Evolutionary conservation across 805 yeast genomes (phyloP).

Genomic region (Lipomyces starkeyi): DNA sequence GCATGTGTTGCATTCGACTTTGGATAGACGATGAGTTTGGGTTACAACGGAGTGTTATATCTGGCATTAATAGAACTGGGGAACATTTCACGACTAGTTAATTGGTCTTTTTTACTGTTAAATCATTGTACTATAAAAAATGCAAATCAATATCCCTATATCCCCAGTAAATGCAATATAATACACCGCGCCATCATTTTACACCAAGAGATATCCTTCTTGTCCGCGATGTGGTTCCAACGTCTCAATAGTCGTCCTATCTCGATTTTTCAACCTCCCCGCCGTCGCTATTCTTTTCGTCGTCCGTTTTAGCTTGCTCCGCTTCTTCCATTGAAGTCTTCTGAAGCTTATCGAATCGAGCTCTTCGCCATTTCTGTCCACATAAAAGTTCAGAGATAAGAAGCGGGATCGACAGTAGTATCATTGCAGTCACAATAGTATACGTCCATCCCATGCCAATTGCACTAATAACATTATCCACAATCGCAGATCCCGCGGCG

Average conservation of each 20-base stretch:
- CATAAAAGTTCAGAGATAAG: conserved; percentile 16
- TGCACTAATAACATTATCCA: conserved; percentile 62
- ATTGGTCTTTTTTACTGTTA: no score
- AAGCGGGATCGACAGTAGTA: conserved; percentile 23
- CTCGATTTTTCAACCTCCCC: background rate
- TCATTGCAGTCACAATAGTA: conserved; percentile 61
- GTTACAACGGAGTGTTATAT: background rate
- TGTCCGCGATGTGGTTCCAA: background rate
- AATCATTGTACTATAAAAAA: no score
- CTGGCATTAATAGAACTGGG: background rate
- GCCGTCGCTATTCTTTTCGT: background rate
- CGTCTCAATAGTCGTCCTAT: background rate
- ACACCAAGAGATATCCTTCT: background rate
- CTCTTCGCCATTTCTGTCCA: conserved; percentile 33
- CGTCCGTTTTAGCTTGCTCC: background rate
- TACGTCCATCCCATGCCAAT: conserved; percentile 83
- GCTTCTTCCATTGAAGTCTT: background rate
- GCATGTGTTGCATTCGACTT: conserved; percentile 33
- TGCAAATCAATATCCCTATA: background rate
- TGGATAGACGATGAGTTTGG: conserved; percentile 17
- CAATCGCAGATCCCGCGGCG: conserved; percentile 72
- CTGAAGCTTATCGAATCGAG: conserved; percentile 16
- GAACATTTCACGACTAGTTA: background rate
- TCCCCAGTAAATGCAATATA: background rate
- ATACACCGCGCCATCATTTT: background rate